Conservation (phyloP, 257 asterid species). For the Solanum medicagineum region DNA sequence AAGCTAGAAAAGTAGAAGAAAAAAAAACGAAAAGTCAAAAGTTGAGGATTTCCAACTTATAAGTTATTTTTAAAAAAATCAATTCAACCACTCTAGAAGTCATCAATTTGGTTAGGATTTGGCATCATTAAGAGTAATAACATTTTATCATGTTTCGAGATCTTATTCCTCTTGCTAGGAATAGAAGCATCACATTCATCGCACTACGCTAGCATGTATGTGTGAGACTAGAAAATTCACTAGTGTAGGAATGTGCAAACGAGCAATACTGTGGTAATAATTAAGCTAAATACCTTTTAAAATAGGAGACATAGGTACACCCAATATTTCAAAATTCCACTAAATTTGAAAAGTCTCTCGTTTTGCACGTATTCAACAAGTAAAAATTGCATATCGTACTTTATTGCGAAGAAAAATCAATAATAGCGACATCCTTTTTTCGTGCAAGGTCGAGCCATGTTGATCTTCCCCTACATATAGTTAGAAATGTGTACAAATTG, state of each 20-base stretch:
- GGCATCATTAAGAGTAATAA: neutral
- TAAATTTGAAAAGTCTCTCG: neutral
- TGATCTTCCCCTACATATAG: neutral
- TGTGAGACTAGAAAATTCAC: neutral
- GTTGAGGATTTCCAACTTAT: too few relatives aligned
- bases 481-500: neutral
- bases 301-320: neutral
- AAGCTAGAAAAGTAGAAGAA: too few relatives aligned
- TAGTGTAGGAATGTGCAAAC: neutral
- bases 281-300: neutral
- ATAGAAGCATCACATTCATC: neutral
- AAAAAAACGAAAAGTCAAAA: too few relatives aligned
- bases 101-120: too few relatives aligned
- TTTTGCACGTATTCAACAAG: neutral
- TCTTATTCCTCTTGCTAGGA: too few relatives aligned
- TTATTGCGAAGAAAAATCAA: neutral
- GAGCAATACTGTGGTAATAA: neutral
- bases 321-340: conserved; percentile 2
- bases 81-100: too few relatives aligned
- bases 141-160: too few relatives aligned
- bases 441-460: neutral
- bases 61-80: too few relatives aligned
- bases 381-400: neutral
- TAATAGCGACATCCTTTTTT: neutral
- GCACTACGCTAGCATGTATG: neutral